Base-by-base conservation (phyloP, 495 filamentous ascomycete species). In the Corynascus novoguineensis region DNA sequence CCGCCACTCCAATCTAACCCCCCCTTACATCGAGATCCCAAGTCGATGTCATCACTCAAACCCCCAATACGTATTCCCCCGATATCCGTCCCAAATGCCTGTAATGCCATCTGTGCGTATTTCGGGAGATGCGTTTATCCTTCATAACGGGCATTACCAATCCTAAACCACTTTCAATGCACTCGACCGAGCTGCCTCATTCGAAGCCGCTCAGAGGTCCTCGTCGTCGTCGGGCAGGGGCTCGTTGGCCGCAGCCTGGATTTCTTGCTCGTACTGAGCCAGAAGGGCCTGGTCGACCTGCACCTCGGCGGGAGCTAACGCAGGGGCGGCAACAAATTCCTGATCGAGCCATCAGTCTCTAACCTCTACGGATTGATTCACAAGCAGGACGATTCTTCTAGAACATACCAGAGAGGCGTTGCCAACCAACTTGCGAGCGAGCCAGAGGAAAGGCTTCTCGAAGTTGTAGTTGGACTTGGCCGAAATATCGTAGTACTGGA, bases 401-500 rank as follows among this genome's bases (percentile, higher is more conserved):
- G 9, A 22, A 80, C 88, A 64, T 80, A 96, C 91, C 72, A 99
- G 78, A 62, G 77, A 73, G 61, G 88, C 82, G 81, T 99, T 97
- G 72, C 93, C 95, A 59, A 96, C 95, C 46, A 97, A 83, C 85
- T 99, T 97, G 69, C 95, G 85, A 52, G 93, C 95, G 65, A 99
- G 87, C 95, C 95, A 99, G 60, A 99, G 85, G 88, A 99, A 99
- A 59, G 95, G 95, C 85, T 99, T 99, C 87, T 99, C 95, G 79
- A 99, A 99, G 86, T 99, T 99, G 81, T 99, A 99, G 80, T 99
- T 99, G 65, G 91, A 96, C 83, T 99, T 99, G 73, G 95, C 95
- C 46, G 90, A 96, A 73, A 99, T 99, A 62, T 99, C 95, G 83
- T 99, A 99, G 85, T 99, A 99, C 76, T 99, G 95, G 17, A 99